Evolutionary conservation across 371 early-diverging fungal genomes (phyloP), one percentile per base, ranked within the genome.

Genomic region (Syncephalastrum monosporum): DNA sequence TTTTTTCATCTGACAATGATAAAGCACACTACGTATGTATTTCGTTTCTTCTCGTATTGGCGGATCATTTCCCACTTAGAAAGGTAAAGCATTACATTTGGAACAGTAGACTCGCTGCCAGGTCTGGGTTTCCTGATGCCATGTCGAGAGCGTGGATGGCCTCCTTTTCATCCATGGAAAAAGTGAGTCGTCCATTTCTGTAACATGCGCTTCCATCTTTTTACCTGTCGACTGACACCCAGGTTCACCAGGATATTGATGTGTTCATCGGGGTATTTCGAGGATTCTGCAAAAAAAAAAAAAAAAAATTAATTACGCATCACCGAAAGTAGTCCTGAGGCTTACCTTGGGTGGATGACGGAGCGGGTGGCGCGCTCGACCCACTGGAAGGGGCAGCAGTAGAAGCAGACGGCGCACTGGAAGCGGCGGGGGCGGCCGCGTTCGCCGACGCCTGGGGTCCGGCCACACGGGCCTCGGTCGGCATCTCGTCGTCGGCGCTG

Each of bases 61-160:
- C 38, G 10, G 38, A 33, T 10, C 38, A 12, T 33, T 33, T 10
- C 10, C 38, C 38, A 12, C 10, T 1, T 33, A 33, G 38, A 33
- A 33, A 33, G 8, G 0, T 21, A 21, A 33, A 33, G 38, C 38
- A 33, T 64, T 45, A 70, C 29, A 55, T 59, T 67, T 76, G 72
- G 54, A 92, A 91, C 48, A 91, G 69, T 48, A 92, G 71, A 55
- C 86, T 85, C 3, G 94, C 96, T 5, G 97, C 97, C 41, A 91
- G 47, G 55, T 96, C 95, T 6, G 84, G 81, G 64, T 96, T 86
- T 5, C 97, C 97, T 16, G 82, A 83, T 19, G 91, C 81, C 33
- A 85, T 87, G 46, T 93, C 89, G 51, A 97, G 72, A 19, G 92
- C 90, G 43, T 79, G 67, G 48, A 96, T 84, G 2, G 93, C 96